These are phyloP conservation scores for Chlorella sp. DNA, from an alignment of 139 green algal species.

Conservation along the genomic window DNA sequence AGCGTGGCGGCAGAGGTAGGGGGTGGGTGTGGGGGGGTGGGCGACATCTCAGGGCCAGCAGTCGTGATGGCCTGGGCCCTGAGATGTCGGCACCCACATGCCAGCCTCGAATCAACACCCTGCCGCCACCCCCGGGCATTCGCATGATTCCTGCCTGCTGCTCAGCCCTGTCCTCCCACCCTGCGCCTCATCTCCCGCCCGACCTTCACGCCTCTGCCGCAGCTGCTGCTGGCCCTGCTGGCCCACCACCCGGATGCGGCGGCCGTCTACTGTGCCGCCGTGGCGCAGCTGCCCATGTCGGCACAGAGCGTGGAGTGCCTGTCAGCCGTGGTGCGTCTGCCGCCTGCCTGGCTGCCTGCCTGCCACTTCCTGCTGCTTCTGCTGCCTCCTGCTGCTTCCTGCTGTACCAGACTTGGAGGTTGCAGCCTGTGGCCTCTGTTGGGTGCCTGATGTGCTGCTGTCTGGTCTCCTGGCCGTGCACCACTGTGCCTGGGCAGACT, in stretches of 20 bases:
- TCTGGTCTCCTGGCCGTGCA: too few relatives aligned
- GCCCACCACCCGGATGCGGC: not conserved
- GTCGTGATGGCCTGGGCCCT: not conserved
- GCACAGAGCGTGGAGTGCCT: slow-evolving; percentile 35
- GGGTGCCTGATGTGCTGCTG: too few relatives aligned
- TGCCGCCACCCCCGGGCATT: not conserved
- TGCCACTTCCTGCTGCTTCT: too few relatives aligned
- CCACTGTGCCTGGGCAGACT: too few relatives aligned
- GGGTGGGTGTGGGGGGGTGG: not conserved
- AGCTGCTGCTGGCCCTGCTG: slow-evolving; percentile 21
- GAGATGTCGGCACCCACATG: too few relatives aligned
- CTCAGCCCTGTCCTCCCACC: not conserved
- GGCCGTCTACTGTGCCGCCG: not conserved
- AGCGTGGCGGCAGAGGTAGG: not conserved
- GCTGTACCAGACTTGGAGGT: too few relatives aligned
- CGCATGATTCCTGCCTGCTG: not conserved
- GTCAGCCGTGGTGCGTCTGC: not conserved
- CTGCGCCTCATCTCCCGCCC: too few relatives aligned
- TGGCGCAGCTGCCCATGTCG: slow-evolving; percentile 16
- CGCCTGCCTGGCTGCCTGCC: not conserved
- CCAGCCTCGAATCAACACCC: not conserved
- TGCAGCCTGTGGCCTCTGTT: too few relatives aligned
- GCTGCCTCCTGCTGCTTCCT: too few relatives aligned
- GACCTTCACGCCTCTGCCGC: not conserved
- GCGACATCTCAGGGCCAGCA: not conserved